These are phyloP conservation scores for Neurospora sublineolata DNA, from an alignment of 495 filamentous ascomycete species.

Conservation along the genomic window DNA sequence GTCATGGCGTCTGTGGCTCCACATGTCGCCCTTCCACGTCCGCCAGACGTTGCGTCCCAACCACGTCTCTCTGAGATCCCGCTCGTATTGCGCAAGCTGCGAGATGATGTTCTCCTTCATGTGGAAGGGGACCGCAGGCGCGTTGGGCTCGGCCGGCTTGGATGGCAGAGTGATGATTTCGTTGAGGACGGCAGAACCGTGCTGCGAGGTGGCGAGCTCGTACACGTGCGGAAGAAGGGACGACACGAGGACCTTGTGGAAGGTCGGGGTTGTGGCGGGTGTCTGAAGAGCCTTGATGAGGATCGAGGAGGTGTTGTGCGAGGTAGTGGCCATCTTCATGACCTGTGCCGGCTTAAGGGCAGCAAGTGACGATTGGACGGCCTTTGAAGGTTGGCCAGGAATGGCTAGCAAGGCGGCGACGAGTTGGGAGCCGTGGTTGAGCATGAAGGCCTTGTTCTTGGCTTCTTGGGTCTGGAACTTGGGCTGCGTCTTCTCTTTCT, in stretches of 20 bases:
- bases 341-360: conserved; percentile 25
- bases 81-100: conserved; percentile 41
- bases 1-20: conserved; percentile 45
- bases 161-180: conserved; percentile 55
- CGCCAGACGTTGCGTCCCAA: conserved; percentile 77
- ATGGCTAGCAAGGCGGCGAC: conserved; percentile 31
- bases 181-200: conserved; percentile 72
- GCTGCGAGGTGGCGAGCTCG: conserved; percentile 55
- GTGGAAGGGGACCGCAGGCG: conserved; percentile 34
- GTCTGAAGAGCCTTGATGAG: conserved; percentile 61
- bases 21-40: conserved; percentile 87
- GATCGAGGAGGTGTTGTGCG: conserved; percentile 42
- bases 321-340: conserved; percentile 27
- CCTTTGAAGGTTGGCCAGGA: conserved; percentile 26
- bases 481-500: conserved; percentile 2
- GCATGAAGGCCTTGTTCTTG: conserved; percentile 32
- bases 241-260: conserved; percentile 36
- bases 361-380: conserved; percentile 32
- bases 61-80: conserved; percentile 56
- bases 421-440: conserved; percentile 35
- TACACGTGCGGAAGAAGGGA: conserved; percentile 43
- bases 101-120: conserved; percentile 41
- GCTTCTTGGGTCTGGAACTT: conserved; percentile 17
- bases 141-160: conserved; percentile 23
- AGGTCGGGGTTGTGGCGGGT: conserved; percentile 40